A percentile compares a stretch with the other conserved stretches of the same genome.
These are phyloP conservation scores for Canavalia gladiata DNA, from an alignment of 306 rosid species.

Conservation along the genomic window DNA sequence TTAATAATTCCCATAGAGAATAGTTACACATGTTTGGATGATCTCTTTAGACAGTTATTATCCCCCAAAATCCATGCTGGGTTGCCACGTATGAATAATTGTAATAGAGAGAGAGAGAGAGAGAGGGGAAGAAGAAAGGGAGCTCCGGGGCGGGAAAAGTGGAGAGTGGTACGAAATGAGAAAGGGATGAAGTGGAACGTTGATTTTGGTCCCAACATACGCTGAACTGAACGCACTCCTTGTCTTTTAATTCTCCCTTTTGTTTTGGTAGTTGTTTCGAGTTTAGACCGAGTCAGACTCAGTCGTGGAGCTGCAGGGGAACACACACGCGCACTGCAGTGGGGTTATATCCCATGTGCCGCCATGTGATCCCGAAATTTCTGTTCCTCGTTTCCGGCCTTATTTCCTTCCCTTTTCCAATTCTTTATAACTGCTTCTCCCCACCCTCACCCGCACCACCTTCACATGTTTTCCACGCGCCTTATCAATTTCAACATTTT, in stretches of 20 bases:
- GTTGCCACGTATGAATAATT: no score
- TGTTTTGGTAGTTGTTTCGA: not conserved
- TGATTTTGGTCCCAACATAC: conserved; percentile 17
- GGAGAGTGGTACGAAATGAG: conserved; percentile 51
- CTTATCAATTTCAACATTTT: no score
- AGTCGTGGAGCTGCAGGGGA: not conserved
- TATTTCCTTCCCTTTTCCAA: conserved; percentile 8
- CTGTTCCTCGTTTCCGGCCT: conserved; percentile 45
- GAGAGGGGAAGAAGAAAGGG: conserved; percentile 60
- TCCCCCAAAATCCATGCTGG: no score
- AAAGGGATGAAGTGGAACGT: conserved; percentile 1
- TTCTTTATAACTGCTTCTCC: not conserved
- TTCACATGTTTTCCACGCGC: conserved; percentile 13
- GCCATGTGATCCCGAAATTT: conserved; percentile 60
- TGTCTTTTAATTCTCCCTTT: not conserved
- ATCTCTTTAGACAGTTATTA: no score
- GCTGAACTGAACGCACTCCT: not conserved
- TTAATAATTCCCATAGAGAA: no score
- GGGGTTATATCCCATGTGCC: conserved; percentile 70
- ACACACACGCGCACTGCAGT: conserved; percentile 44
- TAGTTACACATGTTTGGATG: no score
- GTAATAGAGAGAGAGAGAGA: no score
- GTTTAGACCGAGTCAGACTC: not conserved
- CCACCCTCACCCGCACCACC: not conserved
- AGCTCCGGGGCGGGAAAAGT: conserved; percentile 65